Conservation (phyloP, 192 early-diverging fungal species). For the Backusella macrospora region DNA sequence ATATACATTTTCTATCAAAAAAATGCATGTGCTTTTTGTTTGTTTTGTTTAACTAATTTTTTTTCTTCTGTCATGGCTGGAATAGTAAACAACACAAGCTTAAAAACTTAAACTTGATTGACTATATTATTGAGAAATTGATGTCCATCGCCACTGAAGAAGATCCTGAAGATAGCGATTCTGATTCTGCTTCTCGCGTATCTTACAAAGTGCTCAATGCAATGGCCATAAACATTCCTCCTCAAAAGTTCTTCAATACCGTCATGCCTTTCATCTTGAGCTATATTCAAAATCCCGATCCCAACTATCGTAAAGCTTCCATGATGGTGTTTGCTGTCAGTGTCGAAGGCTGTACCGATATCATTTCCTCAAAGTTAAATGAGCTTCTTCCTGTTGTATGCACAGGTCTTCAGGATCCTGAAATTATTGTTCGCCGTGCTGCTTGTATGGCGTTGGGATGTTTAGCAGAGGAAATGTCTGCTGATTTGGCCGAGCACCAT, state of each 20-base stretch:
- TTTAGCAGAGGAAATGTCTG: constrained; percentile 77
- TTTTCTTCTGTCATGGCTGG: background rate
- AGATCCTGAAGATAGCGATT: constrained; percentile 77
- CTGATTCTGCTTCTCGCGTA: constrained; percentile 72
- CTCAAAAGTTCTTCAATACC: constrained; percentile 83
- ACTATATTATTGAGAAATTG: constrained; percentile 72
- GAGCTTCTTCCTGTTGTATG: constrained; percentile 77
- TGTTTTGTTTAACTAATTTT: background rate
- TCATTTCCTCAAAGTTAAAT: constrained; percentile 71
- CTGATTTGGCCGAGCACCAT: constrained; percentile 80
- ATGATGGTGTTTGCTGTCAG: constrained; percentile 84
- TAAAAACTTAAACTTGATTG: constrained; percentile 81
- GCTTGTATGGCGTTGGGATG: constrained; percentile 84
- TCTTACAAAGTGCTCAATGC: constrained; percentile 72
- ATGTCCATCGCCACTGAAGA: constrained; percentile 84
- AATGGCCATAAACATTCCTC: constrained; percentile 79
- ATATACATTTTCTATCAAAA: background rate
- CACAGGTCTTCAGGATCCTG: constrained; percentile 78
- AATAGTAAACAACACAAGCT: constrained; percentile 74
- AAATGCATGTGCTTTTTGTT: background rate
- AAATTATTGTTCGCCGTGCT: constrained; percentile 76
- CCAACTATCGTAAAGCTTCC: constrained; percentile 77
- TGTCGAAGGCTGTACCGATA: constrained; percentile 86
- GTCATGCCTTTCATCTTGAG: constrained; percentile 69
- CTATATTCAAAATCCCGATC: constrained; percentile 78